phyloP scores from a whole-genome alignment of 2,329 filamentous ascomycete species.

The Thielaviopsis ethacetica region DNA sequence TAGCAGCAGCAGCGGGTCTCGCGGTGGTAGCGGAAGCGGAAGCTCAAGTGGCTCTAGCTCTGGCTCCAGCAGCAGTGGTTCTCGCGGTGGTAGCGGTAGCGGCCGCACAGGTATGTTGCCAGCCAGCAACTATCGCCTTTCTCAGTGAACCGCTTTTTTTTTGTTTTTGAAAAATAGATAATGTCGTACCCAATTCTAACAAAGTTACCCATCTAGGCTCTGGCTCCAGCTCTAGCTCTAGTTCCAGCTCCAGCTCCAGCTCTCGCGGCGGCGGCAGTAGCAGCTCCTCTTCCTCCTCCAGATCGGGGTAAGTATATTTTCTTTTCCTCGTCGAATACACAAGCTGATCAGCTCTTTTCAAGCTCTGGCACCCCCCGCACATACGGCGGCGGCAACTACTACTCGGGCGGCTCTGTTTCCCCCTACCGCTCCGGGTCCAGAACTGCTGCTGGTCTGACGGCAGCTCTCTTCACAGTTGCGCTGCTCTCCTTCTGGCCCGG shows the following conservation, averaged over 20 bases:
- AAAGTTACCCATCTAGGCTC: neutral
- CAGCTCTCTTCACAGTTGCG: slow-evolving; percentile 33
- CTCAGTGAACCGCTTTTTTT: neutral
- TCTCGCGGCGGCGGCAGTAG: slow-evolving; percentile 3
- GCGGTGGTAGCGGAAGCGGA: slow-evolving; percentile 9
- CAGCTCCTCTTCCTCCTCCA: slow-evolving; percentile 6
- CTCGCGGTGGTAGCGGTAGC: too few species aligned
- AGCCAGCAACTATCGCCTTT: neutral
- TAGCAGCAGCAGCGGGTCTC: slow-evolving; percentile 10
- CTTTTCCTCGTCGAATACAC: slow-evolving; percentile 1
- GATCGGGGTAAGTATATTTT: slow-evolving; percentile 1
- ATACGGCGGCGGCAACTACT: slow-evolving; percentile 48
- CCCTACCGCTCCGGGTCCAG: slow-evolving; percentile 43
- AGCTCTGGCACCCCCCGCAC: slow-evolving; percentile 40
- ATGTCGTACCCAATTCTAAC: neutral
- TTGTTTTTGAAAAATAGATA: too few species aligned
- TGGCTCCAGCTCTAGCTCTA: neutral
- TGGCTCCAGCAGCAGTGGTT: neutral
- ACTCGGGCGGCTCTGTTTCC: slow-evolving; percentile 44
- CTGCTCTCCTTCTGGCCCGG: slow-evolving; percentile 45
- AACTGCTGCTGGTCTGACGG: slow-evolving; percentile 33
- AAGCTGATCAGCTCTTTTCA: slow-evolving; percentile 6
- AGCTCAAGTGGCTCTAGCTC: neutral
- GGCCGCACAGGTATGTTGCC: neutral
- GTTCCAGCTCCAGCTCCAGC: neutral